These are phyloP conservation scores for Cruciata laevipes DNA, from an alignment of 257 asterid species.

Conservation along the genomic window DNA sequence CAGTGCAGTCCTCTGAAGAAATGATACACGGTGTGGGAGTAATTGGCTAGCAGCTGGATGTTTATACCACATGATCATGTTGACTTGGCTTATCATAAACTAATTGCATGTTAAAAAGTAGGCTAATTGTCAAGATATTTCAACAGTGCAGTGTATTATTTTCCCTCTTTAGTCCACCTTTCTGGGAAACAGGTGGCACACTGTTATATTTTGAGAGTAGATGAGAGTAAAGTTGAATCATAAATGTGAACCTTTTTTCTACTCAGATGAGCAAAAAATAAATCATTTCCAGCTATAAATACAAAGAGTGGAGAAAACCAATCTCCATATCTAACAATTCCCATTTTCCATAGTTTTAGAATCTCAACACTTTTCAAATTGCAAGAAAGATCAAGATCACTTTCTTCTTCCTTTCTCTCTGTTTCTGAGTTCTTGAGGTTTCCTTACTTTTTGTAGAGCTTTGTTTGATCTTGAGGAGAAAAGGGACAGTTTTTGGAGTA, in stretches of 20 bases:
- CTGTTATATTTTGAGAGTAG: constrained; percentile 1
- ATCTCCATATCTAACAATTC: constrained; percentile 7
- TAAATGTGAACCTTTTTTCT: constrained; percentile 31
- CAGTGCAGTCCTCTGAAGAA: neutral
- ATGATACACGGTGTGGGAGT: neutral
- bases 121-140: neutral
- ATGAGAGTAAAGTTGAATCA: constrained; percentile 27
- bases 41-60: neutral
- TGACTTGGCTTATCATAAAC: neutral
- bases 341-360: neutral
- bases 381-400: neutral
- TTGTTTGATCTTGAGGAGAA: constrained; percentile 2
- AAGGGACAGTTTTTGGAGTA: constrained; percentile 25
- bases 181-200: constrained; percentile 7
- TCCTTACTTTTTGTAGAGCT: neutral
- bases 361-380: neutral
- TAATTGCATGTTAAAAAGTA: neutral
- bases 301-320: constrained; percentile 14
- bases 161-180: neutral
- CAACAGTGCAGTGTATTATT: neutral
- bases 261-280: neutral
- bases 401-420: neutral
- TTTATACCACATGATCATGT: neutral
- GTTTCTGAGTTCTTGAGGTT: neutral
- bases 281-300: constrained; percentile 44